Evolutionary conservation across 2,329 filamentous ascomycete species (phyloP).

Genomic region (Stachybotrys chartarum): DNA sequence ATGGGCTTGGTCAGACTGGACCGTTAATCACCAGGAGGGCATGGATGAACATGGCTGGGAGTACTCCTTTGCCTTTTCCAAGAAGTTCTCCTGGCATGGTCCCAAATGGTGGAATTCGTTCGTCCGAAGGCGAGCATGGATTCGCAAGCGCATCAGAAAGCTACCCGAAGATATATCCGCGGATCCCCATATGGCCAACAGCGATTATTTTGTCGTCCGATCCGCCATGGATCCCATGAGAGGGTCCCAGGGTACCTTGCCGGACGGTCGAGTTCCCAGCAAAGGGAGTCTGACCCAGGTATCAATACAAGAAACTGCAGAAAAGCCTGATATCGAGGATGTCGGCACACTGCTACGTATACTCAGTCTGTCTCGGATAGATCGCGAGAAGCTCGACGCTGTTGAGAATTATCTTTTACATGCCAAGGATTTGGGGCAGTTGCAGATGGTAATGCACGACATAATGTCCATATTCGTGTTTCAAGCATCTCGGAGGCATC

Average conservation of each 20-base stretch:
- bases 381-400: constrained; percentile 84
- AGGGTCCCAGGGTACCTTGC: constrained; percentile 23
- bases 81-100: constrained; percentile 75
- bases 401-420: constrained; percentile 76
- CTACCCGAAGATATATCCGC: constrained; percentile 32
- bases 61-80: constrained; percentile 83
- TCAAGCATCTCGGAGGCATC: constrained; percentile 73
- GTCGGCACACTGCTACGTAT: constrained; percentile 62
- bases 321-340: constrained; percentile 52
- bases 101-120: constrained; percentile 92
- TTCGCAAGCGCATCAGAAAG: constrained; percentile 67
- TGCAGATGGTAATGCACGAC: constrained; percentile 71
- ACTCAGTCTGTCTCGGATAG: constrained; percentile 66
- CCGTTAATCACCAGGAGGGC: constrained; percentile 63
- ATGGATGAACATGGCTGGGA: constrained; percentile 88
- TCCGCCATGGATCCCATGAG: constrained; percentile 35
- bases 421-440: constrained; percentile 67
- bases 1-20: constrained; percentile 70
- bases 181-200: constrained; percentile 60
- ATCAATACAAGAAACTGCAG: constrained; percentile 36
- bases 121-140: constrained; percentile 84
- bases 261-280: constrained; percentile 23
- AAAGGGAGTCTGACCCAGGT: constrained; percentile 28
- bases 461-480: constrained; percentile 87
- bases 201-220: constrained; percentile 75